Conservation (phyloP, 495 filamentous ascomycete species). For the Trichodelitschia bisporula region DNA sequence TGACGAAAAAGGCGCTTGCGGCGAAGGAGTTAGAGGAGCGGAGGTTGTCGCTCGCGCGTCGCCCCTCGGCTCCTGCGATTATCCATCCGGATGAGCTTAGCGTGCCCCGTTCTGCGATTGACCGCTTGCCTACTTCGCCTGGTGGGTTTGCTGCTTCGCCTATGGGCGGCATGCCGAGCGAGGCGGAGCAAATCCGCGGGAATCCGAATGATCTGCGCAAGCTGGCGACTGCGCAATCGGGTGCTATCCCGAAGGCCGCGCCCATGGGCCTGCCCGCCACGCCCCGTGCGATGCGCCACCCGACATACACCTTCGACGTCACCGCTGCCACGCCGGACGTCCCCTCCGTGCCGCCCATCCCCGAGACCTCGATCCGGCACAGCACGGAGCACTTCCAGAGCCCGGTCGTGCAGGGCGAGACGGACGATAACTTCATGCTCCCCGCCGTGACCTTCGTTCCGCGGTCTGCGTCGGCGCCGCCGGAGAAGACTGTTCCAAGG, state of each 20-base stretch:
- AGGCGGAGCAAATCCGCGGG: conserved; percentile 3
- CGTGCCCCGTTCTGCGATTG: background rate
- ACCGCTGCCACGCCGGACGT: conserved; percentile 28
- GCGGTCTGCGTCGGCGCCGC: conserved; percentile 1
- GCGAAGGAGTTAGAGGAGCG: conserved; percentile 73
- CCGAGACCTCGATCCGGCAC: conserved; percentile 21
- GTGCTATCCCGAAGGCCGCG: conserved; percentile 11
- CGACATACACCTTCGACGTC: conserved; percentile 30
- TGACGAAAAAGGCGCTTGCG: conserved; percentile 43
- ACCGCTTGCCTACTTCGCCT: no score
- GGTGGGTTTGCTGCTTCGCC: background rate
- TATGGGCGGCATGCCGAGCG: background rate
- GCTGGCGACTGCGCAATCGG: conserved; percentile 3
- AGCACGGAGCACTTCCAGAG: no score
- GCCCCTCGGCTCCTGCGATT: conserved; percentile 57
- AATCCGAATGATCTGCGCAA: conserved; percentile 3
- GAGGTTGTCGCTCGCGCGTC: conserved; percentile 52
- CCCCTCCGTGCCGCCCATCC: conserved; percentile 41
- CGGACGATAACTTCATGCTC: conserved; percentile 9
- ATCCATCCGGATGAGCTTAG: conserved; percentile 43
- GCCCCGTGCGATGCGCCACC: conserved; percentile 62
- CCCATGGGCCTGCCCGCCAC: conserved; percentile 56
- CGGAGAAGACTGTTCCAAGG: no score
- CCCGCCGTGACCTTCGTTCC: conserved; percentile 11
- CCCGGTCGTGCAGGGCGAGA: conserved; percentile 3